Evolutionary conservation across 306 rosid species (phyloP).

Genomic region (barrel medic (Medicago truncatula)): DNA sequence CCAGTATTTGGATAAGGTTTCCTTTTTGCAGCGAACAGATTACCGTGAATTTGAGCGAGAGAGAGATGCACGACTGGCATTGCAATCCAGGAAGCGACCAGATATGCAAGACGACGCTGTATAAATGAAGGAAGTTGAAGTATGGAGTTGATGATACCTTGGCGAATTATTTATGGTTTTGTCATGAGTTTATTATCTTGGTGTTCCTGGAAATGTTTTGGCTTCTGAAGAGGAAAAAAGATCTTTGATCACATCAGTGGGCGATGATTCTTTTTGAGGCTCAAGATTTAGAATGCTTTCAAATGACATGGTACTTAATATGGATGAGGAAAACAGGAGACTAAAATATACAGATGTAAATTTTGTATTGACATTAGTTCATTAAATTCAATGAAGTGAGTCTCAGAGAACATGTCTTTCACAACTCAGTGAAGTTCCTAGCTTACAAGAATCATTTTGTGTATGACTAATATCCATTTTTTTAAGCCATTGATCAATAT

Average conservation of each 20-base stretch:
- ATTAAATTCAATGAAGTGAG: conserved; percentile 30
- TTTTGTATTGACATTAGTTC: conserved; percentile 38
- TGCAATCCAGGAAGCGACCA: conserved; percentile 78
- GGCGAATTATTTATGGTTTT: conserved; percentile 15
- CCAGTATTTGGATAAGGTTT: conserved; percentile 87
- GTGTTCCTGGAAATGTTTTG: conserved; percentile 40
- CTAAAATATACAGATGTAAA: conserved; percentile 31
- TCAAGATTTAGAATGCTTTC: conserved; percentile 36
- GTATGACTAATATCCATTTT: not conserved
- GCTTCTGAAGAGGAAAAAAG: conserved; percentile 29
- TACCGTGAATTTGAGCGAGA: conserved; percentile 96
- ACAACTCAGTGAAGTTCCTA: not conserved
- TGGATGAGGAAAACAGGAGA: conserved; percentile 14
- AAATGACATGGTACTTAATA: conserved; percentile 15
- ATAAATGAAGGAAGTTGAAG: conserved; percentile 39
- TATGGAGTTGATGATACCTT: conserved; percentile 38
- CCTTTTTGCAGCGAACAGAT: conserved; percentile 92
- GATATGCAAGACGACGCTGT: conserved; percentile 78
- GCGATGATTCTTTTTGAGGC: conserved; percentile 36
- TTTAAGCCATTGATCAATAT: not conserved
- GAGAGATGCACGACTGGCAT: conserved; percentile 88
- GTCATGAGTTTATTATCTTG: conserved; percentile 23
- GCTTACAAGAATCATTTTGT: conserved; percentile 5
- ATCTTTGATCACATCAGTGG: conserved; percentile 30
- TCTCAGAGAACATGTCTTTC: conserved; percentile 20